phyloP scores from a whole-genome alignment of 1,284 basidiomycete genomes.

The Irpex lacteus region DNA sequence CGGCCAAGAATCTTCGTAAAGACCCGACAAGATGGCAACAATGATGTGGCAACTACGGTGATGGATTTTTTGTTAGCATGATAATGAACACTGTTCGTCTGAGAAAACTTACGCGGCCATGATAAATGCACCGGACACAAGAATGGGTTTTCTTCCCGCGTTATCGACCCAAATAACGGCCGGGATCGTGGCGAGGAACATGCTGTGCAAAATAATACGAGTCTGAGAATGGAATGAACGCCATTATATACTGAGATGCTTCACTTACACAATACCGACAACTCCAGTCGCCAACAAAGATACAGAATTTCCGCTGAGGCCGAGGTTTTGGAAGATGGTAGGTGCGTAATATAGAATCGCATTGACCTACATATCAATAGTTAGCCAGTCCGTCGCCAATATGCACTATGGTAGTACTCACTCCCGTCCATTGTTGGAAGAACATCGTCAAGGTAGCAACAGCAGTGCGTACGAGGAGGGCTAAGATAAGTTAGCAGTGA shows the following conservation, averaged over 20 bases:
- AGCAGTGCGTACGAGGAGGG: conserved; percentile 55
- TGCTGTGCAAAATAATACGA: conserved; percentile 34
- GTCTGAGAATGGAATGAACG: conserved; percentile 6
- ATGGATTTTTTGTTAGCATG: conserved; percentile 1
- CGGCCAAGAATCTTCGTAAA: conserved; percentile 51
- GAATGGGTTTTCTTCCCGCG: conserved; percentile 65
- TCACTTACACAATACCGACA: conserved; percentile 72
- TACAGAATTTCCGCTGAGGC: conserved; percentile 56
- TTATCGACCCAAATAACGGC: conserved; percentile 73
- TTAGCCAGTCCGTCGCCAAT: no score
- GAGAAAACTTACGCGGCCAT: conserved; percentile 51
- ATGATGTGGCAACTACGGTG: conserved; percentile 57
- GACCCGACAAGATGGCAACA: conserved; percentile 56
- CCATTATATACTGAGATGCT: background rate
- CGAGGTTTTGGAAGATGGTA: conserved; percentile 57
- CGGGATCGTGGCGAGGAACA: conserved; percentile 74
- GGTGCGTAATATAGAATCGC: conserved; percentile 72
- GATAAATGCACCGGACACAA: conserved; percentile 67
- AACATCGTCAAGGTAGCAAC: conserved; percentile 69
- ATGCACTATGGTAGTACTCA: background rate
- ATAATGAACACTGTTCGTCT: background rate
- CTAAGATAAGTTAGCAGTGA: conserved; percentile 25
- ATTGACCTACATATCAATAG: conserved; percentile 34
- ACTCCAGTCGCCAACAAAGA: conserved; percentile 78
- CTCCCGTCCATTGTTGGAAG: conserved; percentile 71